Base-by-base conservation (phyloP, 2,329 filamentous ascomycete species). In the Chaetomiaceae sp. region DNA sequence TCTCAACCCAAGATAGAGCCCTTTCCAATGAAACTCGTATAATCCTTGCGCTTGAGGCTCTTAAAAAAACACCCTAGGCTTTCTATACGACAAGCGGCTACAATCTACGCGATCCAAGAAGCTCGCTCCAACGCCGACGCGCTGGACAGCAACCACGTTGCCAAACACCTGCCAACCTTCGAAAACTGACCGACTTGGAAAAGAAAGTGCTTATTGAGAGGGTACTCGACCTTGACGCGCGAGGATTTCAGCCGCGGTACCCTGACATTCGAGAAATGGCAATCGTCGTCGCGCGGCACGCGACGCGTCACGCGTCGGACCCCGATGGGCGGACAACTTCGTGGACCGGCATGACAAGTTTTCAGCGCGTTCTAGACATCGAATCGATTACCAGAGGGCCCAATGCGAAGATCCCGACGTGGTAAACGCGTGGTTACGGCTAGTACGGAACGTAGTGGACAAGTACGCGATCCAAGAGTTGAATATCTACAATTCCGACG, bases 401-500 rank as follows among this genome's bases (percentile, higher is more conserved):
- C 40, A 54, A 14, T 56, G 36, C 34, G 45, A 60, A 55, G 53
- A 59, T 55, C 50, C 38, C 15, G 34, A 49, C 19, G 19, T 38
- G 14, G 35, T 38, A 24, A 38, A 38, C 10, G 35, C 19, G 19
- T 38, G 19, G 18, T 38, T 38, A 22, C 18, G 14, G 18, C 18
- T 20, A 14, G 19, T 38, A 24, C 35, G 24, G 24, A 27, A 27
- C 24, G 11, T 27, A n/a, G 46, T 41, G 12, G 54, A 50, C 15
- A 58, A 58, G 24, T 38, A 38, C 24, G 37, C 4, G n/a, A 55
- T 58, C 42, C 19, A 38, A 9, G 50, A 53, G 8, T 32, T 11
- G 7, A 53, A 60, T 53, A 42, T 56, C 30, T 58, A 60, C 34
- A 59, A 57, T 48, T 60, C 58, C 37, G 45, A 59, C 47, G 50